Evolutionary conservation across 371 early-diverging fungal genomes (phyloP).

Genomic region (Mycotypha africana): DNA sequence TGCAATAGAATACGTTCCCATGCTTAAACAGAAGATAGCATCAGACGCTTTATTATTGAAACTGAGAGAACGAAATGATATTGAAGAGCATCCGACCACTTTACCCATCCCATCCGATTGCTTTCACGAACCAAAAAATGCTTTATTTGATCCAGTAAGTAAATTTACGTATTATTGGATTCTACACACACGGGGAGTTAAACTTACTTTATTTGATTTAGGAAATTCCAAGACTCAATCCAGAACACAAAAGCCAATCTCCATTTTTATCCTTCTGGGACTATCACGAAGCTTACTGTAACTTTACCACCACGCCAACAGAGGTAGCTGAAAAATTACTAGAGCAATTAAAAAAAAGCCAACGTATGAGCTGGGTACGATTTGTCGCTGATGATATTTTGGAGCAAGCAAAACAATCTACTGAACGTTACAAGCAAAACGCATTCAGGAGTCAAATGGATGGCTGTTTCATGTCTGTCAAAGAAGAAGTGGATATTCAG

Average conservation of each 20-base stretch:
- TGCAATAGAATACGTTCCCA: constrained; percentile 20
- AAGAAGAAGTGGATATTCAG: constrained; percentile 35
- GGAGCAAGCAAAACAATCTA: constrained; percentile 54
- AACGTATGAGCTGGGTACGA: constrained; percentile 30
- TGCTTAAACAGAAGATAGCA: constrained; percentile 24
- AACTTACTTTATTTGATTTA: not conserved
- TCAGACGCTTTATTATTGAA: constrained; percentile 16
- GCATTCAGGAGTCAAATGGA: constrained; percentile 57
- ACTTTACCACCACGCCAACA: constrained; percentile 22
- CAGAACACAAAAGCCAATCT: constrained; percentile 11
- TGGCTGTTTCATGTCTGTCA: constrained; percentile 27
- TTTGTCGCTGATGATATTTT: constrained; percentile 37
- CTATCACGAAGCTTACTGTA: constrained; percentile 27
- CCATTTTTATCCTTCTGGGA: constrained; percentile 32
- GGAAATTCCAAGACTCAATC: constrained; percentile 2
- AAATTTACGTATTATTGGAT: too few relatives aligned
- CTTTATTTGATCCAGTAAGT: not conserved
- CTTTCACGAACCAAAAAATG: constrained; percentile 4
- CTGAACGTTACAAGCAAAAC: constrained; percentile 47
- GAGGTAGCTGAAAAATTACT: constrained; percentile 23
- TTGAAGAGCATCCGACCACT: constrained; percentile 22
- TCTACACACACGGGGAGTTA: too few relatives aligned
- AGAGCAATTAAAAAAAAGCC: constrained; percentile 6
- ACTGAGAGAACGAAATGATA: constrained; percentile 12
- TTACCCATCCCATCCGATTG: constrained; percentile 20